Base-by-base conservation (phyloP, 1,139 yeast species). In the Meyerozyma sp. region DNA sequence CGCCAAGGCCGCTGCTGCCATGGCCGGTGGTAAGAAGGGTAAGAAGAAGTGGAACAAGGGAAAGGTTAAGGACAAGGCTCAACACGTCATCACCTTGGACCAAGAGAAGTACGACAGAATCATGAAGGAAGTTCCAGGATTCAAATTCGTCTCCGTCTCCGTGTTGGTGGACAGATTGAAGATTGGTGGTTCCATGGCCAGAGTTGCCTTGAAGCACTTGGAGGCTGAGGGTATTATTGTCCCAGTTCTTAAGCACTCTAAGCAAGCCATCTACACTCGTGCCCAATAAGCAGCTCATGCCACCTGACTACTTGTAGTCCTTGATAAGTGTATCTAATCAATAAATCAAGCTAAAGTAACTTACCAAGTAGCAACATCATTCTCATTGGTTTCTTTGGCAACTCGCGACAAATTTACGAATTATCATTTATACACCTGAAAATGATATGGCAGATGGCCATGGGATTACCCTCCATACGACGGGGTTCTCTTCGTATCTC, bases 31-130 rank as follows among this genome's bases (percentile, higher is more conserved):
- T 84, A 93, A 93, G 89, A 90, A 93, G 76, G 90, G 96, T 79
- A 93, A 94, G 90, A 93, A 93, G 95, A 93, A 93, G 96, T 93
- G 98, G 98, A 87, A 95, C 85, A 91, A 93, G 84, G 97, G 97
- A 79, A 90, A 95, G 87, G 96, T 90, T 77, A 94, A 94, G 94
- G 99, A 93, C 80, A 93, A 88, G 95, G 98, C 98, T 66, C 95
- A 88, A 76, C 98, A 93, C 84, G 84, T 90, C 71, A 93, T 93
- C 69, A 81, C 88, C 75, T 82, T 94, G 69, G 98, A 93, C 78
- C 97, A 94, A 81, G 96, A 93, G 64, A 88, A 91, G 74, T 90
- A 86, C 81, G 98, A 93, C 94, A 89, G 96, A 82, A 88, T 93
- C 81, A 76, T 90, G 80, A 94, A 93, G 88, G 98, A 94, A 72